Base-by-base conservation (phyloP, 2,329 filamentous ascomycete species). In the Nannizziopsis barbatae region DNA sequence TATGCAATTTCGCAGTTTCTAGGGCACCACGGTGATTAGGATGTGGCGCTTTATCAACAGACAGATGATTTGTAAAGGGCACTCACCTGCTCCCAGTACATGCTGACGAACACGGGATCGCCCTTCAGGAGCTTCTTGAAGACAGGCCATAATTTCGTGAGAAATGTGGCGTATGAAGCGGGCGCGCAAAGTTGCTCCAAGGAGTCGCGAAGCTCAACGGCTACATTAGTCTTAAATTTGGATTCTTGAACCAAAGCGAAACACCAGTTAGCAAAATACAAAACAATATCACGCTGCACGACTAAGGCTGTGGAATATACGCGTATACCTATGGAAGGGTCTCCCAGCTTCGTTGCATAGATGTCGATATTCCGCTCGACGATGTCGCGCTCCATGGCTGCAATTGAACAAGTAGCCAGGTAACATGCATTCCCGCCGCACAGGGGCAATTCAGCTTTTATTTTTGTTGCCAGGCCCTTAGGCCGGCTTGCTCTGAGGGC, bases 1-100 rank as follows among this genome's bases (percentile, higher is more conserved):
- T 42, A 94, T 78, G 64, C 85, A 93, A 64, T 92, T 92, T 55
- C 92, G 86, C 56, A 98, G 73, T 78, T 88, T 93, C 81, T 86
- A 59, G 12, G 40, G 3, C 10, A 27, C 3, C 57, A 18, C 5
- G 33, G 31, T 15, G 10, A 11, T 36, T 27, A 36, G 47, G 15
- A 18, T 15, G 35, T 27, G 20, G 36, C 31, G 20, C 33, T 45
- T n/a, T 20, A 14, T 14, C 30, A 30, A 32, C 45, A 27, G 36
- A 41, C 45, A 35, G 38, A 31, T 50, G 38, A 31, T 50, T 22
- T 31, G 47, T 32, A 45, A 27, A 37, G 46, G 46, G 58, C 76
- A 33, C 43, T 63, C 66, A 88, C 84, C 75, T 96, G 92, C 62
- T 98, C 92, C 45, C 81, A 76, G 1, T 87, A 93, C 60, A 83